phyloP scores from a whole-genome alignment of 208 protist genomes.

The Herpetomonas muscarum region DNA sequence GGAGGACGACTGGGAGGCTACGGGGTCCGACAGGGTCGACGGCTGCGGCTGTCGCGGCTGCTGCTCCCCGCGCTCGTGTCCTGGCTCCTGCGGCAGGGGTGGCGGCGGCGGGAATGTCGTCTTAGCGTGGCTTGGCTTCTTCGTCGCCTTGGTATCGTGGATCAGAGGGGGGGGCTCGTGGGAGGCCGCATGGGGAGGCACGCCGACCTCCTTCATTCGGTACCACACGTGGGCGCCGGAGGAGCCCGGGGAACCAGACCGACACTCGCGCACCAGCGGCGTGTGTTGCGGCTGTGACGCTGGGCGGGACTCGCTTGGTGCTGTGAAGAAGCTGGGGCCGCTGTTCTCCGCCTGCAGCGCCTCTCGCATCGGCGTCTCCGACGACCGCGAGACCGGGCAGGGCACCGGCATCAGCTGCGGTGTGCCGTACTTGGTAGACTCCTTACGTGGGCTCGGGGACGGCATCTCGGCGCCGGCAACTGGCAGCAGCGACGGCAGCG shows the following conservation, averaged over 20 bases:
- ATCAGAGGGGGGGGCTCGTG: not conserved
- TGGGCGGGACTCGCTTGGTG: too few species aligned
- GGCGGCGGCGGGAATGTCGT: slow-evolving; percentile 9
- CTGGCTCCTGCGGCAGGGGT: not conserved
- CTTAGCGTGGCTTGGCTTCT: not conserved
- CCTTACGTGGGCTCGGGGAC: slow-evolving; percentile 1
- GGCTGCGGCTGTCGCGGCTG: too few species aligned
- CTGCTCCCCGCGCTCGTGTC: not conserved
- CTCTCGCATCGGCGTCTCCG: too few species aligned
- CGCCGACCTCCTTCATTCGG: too few species aligned
- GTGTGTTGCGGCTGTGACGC: too few species aligned
- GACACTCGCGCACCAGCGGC: too few species aligned
- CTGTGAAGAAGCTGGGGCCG: too few species aligned
- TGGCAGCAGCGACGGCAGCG: not conserved
- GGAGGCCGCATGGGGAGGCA: too few species aligned
- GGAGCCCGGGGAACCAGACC: too few species aligned
- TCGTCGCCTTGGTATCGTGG: not conserved
- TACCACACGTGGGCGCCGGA: too few species aligned
- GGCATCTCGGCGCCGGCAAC: not conserved
- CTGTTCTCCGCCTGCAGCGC: too few species aligned
- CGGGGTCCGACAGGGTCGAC: not conserved
- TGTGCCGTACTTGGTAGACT: not conserved
- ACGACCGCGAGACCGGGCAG: not conserved
- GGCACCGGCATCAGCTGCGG: not conserved
- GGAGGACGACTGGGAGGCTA: too few species aligned